Percentiles rank a stretch among this genome's conserved stretches.
phyloP scores from a whole-genome alignment of 306 rosid species.

The Casuarina cunninghamiana region DNA sequence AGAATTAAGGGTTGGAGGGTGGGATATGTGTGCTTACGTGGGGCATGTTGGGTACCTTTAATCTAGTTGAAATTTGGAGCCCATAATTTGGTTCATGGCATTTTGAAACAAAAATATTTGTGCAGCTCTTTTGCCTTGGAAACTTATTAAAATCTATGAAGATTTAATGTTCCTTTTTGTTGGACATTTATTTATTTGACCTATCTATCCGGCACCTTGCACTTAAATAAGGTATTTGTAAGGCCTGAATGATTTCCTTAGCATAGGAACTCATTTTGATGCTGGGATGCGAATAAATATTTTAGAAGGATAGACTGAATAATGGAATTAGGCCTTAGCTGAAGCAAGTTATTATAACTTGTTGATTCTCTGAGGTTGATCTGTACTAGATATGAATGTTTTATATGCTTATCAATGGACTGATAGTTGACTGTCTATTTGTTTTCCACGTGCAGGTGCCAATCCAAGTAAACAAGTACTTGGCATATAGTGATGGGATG shows the following conservation, averaged over 20 bases:
- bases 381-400: neutral
- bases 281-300: neutral
- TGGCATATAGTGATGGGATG: constrained; percentile 96
- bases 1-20: neutral
- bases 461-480: constrained; percentile 86
- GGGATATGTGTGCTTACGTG: neutral
- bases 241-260: neutral
- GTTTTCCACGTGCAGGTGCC: constrained; percentile 65
- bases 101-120: neutral
- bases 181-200: neutral
- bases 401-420: neutral
- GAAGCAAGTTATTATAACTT: neutral
- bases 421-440: neutral
- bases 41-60: neutral
- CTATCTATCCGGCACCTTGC: neutral
- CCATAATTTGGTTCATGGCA: neutral
- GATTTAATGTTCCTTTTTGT: neutral
- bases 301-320: neutral
- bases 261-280: neutral
- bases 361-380: neutral
- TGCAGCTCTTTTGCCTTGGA: neutral
- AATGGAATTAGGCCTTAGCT: neutral
- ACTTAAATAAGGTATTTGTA: neutral
- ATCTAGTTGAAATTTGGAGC: neutral
- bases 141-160: neutral